These are phyloP conservation scores for Fusarium torreyae DNA, from an alignment of 2,329 filamentous ascomycete species.

Conservation along the genomic window DNA sequence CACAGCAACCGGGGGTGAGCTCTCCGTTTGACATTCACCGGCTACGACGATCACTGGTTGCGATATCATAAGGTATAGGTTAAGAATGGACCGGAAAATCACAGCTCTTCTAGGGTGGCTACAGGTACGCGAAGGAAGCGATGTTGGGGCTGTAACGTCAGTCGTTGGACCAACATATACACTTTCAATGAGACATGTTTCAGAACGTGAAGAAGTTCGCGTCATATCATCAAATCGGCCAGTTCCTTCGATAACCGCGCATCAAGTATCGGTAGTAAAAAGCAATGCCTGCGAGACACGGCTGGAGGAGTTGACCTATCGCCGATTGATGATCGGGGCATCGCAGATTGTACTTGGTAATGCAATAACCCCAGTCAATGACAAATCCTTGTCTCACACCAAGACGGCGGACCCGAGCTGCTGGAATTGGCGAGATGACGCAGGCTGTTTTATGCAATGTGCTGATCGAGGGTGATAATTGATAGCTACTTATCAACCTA, in stretches of 20 bases:
- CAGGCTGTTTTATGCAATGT: slow-evolving; percentile 15
- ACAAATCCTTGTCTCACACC: slow-evolving; percentile 12
- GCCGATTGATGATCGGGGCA: slow-evolving; percentile 3
- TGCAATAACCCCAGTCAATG: slow-evolving; percentile 9
- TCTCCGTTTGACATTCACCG: not conserved
- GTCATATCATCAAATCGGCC: not conserved
- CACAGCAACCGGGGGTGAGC: not conserved
- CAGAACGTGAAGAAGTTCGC: slow-evolving; percentile 8
- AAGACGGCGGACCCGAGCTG: slow-evolving; percentile 35
- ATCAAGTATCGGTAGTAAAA: not conserved
- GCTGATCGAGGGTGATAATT: slow-evolving; percentile 7
- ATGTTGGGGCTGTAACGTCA: slow-evolving; percentile 24
- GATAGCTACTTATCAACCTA: not conserved
- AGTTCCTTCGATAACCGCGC: not conserved
- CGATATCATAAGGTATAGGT: slow-evolving; percentile 7
- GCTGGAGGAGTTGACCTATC: slow-evolving; percentile 22
- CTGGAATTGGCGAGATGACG: slow-evolving; percentile 43
- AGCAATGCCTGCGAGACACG: not conserved
- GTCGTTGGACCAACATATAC: not conserved
- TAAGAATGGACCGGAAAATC: not conserved
- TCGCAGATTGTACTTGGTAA: not conserved
- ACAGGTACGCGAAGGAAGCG: slow-evolving; percentile 9
- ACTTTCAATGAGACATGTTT: slow-evolving; percentile 9
- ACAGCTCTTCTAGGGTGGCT: slow-evolving; percentile 1
- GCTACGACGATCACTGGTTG: not conserved